Percentiles rank a stretch among this genome's conserved stretches.
These are phyloP conservation scores for Ophiocordyceps camponoti-saundersi DNA, from an alignment of 2,329 filamentous ascomycete species.

Conservation along the genomic window DNA sequence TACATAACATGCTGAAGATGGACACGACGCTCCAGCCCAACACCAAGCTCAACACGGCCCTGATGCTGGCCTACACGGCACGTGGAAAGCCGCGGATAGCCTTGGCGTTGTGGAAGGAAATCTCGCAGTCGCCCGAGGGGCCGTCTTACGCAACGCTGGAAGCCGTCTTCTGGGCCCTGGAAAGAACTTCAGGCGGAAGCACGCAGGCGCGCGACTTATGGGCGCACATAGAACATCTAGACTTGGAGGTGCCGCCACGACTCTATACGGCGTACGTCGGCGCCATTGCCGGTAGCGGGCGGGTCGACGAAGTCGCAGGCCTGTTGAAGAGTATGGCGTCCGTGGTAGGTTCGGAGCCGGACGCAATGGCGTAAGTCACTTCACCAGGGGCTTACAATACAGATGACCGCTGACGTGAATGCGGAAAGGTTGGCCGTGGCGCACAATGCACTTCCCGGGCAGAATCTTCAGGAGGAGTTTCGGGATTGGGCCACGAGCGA, in stretches of 20 bases:
- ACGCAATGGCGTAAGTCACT: conserved; percentile 49
- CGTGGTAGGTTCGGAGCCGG: conserved; percentile 49
- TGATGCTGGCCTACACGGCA: conserved; percentile 73
- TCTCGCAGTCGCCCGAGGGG: conserved; percentile 70
- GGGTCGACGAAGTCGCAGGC: conserved; percentile 48
- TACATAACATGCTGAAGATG: conserved; percentile 90
- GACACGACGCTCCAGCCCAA: conserved; percentile 64
- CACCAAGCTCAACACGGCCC: conserved; percentile 62
- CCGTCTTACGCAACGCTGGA: conserved; percentile 68
- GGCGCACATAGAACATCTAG: conserved; percentile 53
- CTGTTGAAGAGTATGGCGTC: conserved; percentile 50
- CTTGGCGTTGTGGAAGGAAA: conserved; percentile 68
- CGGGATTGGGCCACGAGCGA: conserved; percentile 55
- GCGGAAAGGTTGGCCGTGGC: conserved; percentile 50
- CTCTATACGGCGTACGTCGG: conserved; percentile 66
- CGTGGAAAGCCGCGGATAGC: conserved; percentile 50
- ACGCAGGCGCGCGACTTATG: conserved; percentile 50
- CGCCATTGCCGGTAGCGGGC: conserved; percentile 56
- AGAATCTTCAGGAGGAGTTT: conserved; percentile 49
- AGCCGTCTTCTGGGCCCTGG: conserved; percentile 66
- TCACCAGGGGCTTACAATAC: background rate
- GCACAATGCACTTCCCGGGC: conserved; percentile 55
- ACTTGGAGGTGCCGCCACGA: conserved; percentile 56
- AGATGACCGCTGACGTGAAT: background rate
- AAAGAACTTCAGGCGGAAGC: conserved; percentile 41